Conservation (phyloP, 208 protist genomes). For the Borovskyia barvae region DNA sequence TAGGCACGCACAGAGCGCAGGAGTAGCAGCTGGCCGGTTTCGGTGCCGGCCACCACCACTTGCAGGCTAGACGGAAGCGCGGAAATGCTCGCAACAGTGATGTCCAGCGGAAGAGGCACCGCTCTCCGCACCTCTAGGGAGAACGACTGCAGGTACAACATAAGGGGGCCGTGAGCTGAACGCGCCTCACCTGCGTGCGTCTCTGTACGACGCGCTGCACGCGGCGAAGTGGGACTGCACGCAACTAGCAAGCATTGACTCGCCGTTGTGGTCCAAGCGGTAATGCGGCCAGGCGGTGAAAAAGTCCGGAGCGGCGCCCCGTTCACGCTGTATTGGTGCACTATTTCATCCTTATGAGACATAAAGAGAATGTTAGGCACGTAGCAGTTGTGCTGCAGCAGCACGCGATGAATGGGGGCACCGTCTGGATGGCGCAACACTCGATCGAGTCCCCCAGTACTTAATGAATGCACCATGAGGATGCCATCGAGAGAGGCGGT, state of each 20-base stretch:
- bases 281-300: slow-evolving; percentile 55
- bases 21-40: slow-evolving; percentile 17
- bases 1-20: slow-evolving; percentile 8
- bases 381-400: slow-evolving; percentile 79
- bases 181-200: not conserved
- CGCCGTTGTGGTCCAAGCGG: slow-evolving; percentile 55
- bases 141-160: slow-evolving; percentile 79
- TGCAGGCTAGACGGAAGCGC: slow-evolving; percentile 66
- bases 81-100: slow-evolving; percentile 38
- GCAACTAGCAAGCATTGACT: slow-evolving; percentile 73
- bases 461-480: slow-evolving; percentile 78
- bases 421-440: slow-evolving; percentile 70
- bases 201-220: not conserved
- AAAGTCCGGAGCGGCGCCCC: slow-evolving; percentile 69
- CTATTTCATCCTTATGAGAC: slow-evolving; percentile 65
- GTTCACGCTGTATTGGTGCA: slow-evolving; percentile 84
- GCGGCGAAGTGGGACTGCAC: slow-evolving; percentile 22
- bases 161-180: slow-evolving; percentile 7
- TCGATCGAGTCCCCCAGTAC: slow-evolving; percentile 61
- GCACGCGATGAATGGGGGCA: slow-evolving; percentile 62
- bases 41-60: slow-evolving; percentile 57
- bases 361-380: slow-evolving; percentile 79
- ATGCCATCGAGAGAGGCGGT: slow-evolving; percentile 82
- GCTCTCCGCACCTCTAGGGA: slow-evolving; percentile 53
- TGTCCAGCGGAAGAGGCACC: slow-evolving; percentile 37